phyloP scores from a whole-genome alignment of 345 rosid species.

The Euphorbia pulcherrima region DNA sequence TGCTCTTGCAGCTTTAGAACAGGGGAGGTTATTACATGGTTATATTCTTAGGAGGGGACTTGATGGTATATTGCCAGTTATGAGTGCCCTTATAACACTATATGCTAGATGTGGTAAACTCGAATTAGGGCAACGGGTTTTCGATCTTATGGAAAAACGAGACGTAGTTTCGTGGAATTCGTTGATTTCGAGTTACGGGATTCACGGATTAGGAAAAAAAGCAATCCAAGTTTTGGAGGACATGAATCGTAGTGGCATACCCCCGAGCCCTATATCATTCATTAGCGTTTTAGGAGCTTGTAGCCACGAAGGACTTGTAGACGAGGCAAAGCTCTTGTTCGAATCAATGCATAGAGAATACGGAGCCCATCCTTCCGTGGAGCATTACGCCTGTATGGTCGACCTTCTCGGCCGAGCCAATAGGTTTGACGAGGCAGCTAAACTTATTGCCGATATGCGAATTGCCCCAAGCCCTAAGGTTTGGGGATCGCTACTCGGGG shows the following conservation, averaged over 20 bases:
- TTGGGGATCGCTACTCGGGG: slow-evolving; percentile 37
- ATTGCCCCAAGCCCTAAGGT: slow-evolving; percentile 31
- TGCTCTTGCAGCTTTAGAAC: slow-evolving; percentile 32
- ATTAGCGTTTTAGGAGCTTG: slow-evolving; percentile 29
- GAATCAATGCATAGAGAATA: slow-evolving; percentile 21
- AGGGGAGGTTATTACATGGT: slow-evolving; percentile 43
- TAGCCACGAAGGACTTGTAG: slow-evolving; percentile 28
- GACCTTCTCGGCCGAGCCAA: slow-evolving; percentile 34
- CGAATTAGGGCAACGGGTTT: slow-evolving; percentile 22
- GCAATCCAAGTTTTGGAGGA: slow-evolving; percentile 27
- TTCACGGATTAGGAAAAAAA: slow-evolving; percentile 28
- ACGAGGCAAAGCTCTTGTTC: slow-evolving; percentile 26
- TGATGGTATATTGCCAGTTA: slow-evolving; percentile 19
- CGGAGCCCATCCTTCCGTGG: slow-evolving; percentile 16
- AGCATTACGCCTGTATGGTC: slow-evolving; percentile 93
- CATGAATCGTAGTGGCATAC: slow-evolving; percentile 16
- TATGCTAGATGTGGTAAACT: slow-evolving; percentile 32
- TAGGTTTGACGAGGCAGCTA: slow-evolving; percentile 24
- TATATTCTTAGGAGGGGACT: slow-evolving; percentile 34
- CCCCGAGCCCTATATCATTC: slow-evolving; percentile 25
- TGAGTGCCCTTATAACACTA: slow-evolving; percentile 27
- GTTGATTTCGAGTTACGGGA: slow-evolving; percentile 30
- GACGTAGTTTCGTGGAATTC: slow-evolving; percentile 30
- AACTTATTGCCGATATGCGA: slow-evolving; percentile 25
- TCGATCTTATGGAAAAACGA: slow-evolving; percentile 21